phyloP scores from a whole-genome alignment of 73 alveolate species.

The Symbiodinium natans region DNA sequence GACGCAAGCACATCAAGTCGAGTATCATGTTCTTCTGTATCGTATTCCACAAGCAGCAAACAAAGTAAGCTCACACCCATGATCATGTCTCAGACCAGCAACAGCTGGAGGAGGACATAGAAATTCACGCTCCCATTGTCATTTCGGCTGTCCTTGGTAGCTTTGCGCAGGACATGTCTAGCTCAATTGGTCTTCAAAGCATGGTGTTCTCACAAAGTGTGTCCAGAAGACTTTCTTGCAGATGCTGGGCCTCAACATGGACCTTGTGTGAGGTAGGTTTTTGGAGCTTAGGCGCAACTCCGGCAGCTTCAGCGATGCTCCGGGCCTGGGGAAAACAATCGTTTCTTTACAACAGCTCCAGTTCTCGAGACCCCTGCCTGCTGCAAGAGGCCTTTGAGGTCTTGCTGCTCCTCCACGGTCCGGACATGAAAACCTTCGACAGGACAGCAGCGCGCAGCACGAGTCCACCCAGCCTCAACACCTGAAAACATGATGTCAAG shows the following conservation, averaged over 20 bases:
- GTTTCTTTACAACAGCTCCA: background rate
- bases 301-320: constrained; percentile 47
- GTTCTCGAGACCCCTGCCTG: constrained; percentile 32
- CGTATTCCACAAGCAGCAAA: background rate
- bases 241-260: too few relatives aligned
- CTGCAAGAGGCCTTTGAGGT: constrained; percentile 34
- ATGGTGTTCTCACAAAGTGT: too few relatives aligned
- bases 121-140: constrained; percentile 47
- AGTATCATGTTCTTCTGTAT: background rate
- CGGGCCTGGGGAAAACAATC: constrained; percentile 8
- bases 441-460: background rate
- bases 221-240: too few relatives aligned
- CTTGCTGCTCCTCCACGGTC: constrained; percentile 80
- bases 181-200: too few relatives aligned
- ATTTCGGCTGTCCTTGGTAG: constrained; percentile 25
- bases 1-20: background rate
- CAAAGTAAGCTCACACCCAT: background rate
- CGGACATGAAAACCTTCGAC: constrained; percentile 64
- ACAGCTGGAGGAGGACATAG: constrained; percentile 85
- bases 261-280: too few relatives aligned
- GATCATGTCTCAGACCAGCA: background rate
- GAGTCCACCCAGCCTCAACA: too few relatives aligned
- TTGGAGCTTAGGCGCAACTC: constrained; percentile 7
- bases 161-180: background rate
- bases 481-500: too few relatives aligned